phyloP scores from a whole-genome alignment of 2,329 filamentous ascomycete species.

The Lecanicillium sp. region DNA sequence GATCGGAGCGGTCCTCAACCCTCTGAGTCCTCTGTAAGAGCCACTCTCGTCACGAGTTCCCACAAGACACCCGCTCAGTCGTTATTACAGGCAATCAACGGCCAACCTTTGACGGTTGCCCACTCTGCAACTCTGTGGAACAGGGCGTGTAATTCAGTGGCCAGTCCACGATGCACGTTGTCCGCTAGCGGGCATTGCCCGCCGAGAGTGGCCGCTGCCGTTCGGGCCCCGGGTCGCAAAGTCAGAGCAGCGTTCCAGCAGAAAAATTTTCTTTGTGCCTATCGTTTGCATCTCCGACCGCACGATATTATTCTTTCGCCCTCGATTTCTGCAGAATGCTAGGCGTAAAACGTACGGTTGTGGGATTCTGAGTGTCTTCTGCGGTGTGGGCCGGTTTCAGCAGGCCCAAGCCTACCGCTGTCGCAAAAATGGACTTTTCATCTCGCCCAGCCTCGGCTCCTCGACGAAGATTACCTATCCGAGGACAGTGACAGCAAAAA shows the following conservation, averaged over 20 bases:
- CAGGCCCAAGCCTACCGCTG: not conserved
- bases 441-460: not conserved
- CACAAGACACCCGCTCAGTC: not conserved
- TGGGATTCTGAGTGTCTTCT: not conserved
- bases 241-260: not conserved
- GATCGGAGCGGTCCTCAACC: not conserved
- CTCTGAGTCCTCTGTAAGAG: not conserved
- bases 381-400: not conserved
- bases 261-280: not conserved
- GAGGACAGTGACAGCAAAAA: no score
- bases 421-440: no score
- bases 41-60: not conserved
- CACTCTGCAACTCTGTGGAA: slow-evolving; percentile 5
- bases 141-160: slow-evolving; percentile 4
- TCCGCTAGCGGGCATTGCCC: not conserved
- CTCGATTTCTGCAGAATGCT: not conserved
- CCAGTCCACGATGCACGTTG: slow-evolving; percentile 13
- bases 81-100: no score
- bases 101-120: not conserved
- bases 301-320: not conserved
- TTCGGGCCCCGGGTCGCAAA: not conserved
- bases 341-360: not conserved
- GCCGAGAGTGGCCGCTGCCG: not conserved
- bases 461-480: no score
- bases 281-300: not conserved